Evolutionary conservation across 75 land plant species (phyloP), one percentile per base, ranked within the genome.

Genomic region (Sequoia sempervirens): DNA sequence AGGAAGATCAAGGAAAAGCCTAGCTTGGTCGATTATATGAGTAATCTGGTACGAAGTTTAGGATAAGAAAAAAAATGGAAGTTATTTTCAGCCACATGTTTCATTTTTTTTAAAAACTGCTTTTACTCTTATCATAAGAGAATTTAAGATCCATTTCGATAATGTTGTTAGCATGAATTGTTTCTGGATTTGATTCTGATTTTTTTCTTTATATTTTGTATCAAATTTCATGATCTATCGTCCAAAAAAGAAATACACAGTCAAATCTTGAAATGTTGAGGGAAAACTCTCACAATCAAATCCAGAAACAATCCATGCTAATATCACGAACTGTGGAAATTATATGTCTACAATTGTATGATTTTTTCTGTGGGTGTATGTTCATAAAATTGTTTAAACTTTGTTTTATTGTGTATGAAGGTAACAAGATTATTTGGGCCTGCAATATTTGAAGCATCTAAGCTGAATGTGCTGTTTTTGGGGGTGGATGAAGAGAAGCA

Each of bases 381-480:
- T 23, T 5, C 6, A 61, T 61, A 61, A 23, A 61, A 5, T 23
- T 61, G 64, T 58, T 58, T 58, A 5, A 18, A 20, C 26, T 20
- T 68, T 30, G 3, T 70, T 70, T 12, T 2, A 2, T 32, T 70
- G 36, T 70, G 7, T 32, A 11, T 78, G 47, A 28, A 93, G 92
- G 94, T 89, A 84, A 87, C 78, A 11, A 89, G 91, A 87, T 84
- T 94, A 37, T 93, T 96, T 89, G 95, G 93, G 68, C 94, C 97
- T 83, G 90, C 91, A 81, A 92, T 84, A 61, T 96, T 96, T 85
- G 97, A 96, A 85, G 90, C 99, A 17, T 93, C 99, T 32, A 96
- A 96, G 86, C 86, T 96, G 80, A 87, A 91, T 64, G 99, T 96
- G 15, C 81, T 89, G 40, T 87, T 90, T 56, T 56, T 87, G 72